phyloP scores from a whole-genome alignment of 305 asterid species.

The Plantago coronopus region DNA sequence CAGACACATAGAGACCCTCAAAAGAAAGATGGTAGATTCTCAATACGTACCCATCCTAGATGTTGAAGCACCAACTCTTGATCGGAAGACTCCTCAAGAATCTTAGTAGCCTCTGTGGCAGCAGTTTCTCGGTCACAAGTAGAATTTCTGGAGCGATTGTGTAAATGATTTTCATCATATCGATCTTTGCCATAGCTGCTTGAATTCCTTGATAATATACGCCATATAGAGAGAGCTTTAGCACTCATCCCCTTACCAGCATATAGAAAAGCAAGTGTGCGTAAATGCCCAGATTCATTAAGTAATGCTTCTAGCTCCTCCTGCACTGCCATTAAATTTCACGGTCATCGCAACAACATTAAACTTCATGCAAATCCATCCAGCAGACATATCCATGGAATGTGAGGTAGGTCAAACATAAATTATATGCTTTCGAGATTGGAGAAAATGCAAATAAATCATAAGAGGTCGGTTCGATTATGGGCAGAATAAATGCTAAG shows the following conservation, averaged over 20 bases:
- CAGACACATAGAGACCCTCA: background rate
- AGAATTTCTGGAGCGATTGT: conserved; percentile 34
- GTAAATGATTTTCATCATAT: conserved; percentile 40
- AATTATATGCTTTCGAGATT: background rate
- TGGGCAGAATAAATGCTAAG: conserved; percentile 16
- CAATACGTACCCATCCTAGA: conserved; percentile 82
- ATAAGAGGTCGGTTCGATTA: background rate
- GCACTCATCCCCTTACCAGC: conserved; percentile 89
- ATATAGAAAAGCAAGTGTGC: conserved; percentile 86
- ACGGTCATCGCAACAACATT: conserved; percentile 34
- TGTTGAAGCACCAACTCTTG: conserved; percentile 87
- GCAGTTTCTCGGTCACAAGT: conserved; percentile 52
- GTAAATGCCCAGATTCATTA: conserved; percentile 85
- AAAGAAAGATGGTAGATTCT: conserved; percentile 12
- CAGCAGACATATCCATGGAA: too few species aligned
- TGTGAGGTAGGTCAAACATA: background rate
- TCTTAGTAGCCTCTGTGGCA: conserved; percentile 75
- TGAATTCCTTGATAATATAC: conserved; percentile 67
- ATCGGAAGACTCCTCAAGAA: conserved; percentile 81
- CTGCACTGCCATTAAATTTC: conserved; percentile 87
- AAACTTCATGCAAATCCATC: conserved; percentile 1
- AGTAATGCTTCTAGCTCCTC: conserved; percentile 93
- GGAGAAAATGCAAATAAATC: too few species aligned
- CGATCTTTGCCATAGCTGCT: conserved; percentile 37
- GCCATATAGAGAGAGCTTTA: conserved; percentile 89